phyloP scores from a whole-genome alignment of 2,329 filamentous ascomycete species.

The Colletotrichum navitas region DNA sequence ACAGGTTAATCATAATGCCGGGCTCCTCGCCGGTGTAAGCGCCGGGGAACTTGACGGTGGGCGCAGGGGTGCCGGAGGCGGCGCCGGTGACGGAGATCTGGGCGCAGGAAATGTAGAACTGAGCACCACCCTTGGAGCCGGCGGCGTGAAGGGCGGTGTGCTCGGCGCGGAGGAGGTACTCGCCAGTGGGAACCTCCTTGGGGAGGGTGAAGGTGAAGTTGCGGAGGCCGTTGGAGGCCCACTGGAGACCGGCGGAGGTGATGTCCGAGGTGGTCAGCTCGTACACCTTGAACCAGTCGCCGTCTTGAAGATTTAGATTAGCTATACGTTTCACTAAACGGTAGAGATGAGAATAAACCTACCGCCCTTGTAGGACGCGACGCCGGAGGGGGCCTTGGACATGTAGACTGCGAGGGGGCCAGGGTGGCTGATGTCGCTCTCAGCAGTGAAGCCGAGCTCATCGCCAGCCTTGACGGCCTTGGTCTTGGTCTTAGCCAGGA shows the following conservation, averaged over 20 bases:
- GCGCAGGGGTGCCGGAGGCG: slow-evolving; percentile 49
- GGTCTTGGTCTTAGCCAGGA: slow-evolving; percentile 53
- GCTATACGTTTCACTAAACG: no score
- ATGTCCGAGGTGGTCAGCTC: slow-evolving; percentile 49
- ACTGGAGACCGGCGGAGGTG: slow-evolving; percentile 49
- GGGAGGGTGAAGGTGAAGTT: slow-evolving; percentile 58
- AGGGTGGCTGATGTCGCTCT: slow-evolving; percentile 52
- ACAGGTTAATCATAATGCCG: slow-evolving; percentile 52
- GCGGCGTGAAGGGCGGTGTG: slow-evolving; percentile 53
- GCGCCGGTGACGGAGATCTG: slow-evolving; percentile 51
- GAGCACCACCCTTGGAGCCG: slow-evolving; percentile 49
- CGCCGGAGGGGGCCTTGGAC: slow-evolving; percentile 51
- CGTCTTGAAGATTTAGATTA: slow-evolving; percentile 24
- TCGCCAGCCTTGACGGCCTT: slow-evolving; percentile 54
- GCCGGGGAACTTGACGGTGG: slow-evolving; percentile 51
- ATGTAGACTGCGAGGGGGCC: slow-evolving; percentile 55
- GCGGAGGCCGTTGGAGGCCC: slow-evolving; percentile 49
- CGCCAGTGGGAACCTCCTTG: slow-evolving; percentile 51
- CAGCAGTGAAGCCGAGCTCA: slow-evolving; percentile 57
- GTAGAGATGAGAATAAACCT: no score
- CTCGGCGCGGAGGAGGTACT: slow-evolving; percentile 54
- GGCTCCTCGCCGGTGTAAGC: slow-evolving; percentile 51
- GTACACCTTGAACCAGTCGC: slow-evolving; percentile 56
- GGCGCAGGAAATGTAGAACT: slow-evolving; percentile 55
- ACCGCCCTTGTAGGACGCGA: slow-evolving; percentile 49